These are phyloP conservation scores for Lonicera japonica DNA, from an alignment of 129 eudicot species.

Conservation along the genomic window DNA sequence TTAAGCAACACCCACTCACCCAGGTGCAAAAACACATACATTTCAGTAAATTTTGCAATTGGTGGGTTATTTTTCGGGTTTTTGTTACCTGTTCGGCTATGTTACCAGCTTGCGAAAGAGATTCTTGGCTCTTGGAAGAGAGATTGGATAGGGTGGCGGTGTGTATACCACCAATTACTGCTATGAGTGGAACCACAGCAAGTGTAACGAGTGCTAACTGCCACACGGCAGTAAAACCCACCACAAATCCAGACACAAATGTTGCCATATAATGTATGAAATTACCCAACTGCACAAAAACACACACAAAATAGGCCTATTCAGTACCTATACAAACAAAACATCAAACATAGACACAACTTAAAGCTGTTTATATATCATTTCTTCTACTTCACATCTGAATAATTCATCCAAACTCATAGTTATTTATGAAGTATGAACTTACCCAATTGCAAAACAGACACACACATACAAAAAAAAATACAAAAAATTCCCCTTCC, in stretches of 20 bases:
- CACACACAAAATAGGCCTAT: constrained; percentile 11
- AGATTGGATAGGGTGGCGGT: constrained; percentile 65
- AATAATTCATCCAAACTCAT: constrained; percentile 94
- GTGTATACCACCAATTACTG: constrained; percentile 86
- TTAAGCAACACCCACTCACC: constrained; percentile 14
- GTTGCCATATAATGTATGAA: constrained; percentile 96
- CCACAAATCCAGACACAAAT: constrained; percentile 92
- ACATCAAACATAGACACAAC: constrained; percentile 9
- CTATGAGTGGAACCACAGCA: constrained; percentile 93
- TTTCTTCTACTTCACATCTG: constrained; percentile 82
- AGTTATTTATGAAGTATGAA: constrained; percentile 89
- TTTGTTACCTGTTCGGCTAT: constrained; percentile 78
- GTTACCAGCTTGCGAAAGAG: constrained; percentile 91
- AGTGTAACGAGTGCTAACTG: constrained; percentile 88
- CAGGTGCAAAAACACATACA: too few species aligned
- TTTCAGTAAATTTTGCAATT: too few species aligned
- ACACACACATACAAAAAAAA: constrained; percentile 86
- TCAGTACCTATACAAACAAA: constrained; percentile 5
- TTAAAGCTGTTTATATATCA: too few species aligned
- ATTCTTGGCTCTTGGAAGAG: constrained; percentile 84
- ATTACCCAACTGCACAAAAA: constrained; percentile 69
- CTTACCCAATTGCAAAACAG: constrained; percentile 66
- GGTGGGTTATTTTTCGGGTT: not conserved
- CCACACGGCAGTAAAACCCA: constrained; percentile 99
- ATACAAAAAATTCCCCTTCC: too few species aligned